Conservation (phyloP, 176 grass and related monocot species). For the Oryza coarctata region DNA sequence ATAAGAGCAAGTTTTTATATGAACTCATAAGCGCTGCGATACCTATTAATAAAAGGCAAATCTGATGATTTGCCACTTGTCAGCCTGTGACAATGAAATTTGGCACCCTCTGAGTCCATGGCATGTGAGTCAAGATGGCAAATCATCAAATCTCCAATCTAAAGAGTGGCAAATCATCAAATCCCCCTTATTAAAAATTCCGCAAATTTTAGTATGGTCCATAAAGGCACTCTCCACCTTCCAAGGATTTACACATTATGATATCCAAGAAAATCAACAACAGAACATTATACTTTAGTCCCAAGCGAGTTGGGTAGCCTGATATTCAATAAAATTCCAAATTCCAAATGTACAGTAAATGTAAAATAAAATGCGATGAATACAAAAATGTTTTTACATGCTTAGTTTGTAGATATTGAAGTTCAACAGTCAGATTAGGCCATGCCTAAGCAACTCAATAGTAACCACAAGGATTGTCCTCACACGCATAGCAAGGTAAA, state of each 20-base stretch:
- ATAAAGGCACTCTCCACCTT: neutral
- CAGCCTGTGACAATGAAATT: too few relatives aligned
- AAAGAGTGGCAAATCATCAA: too few relatives aligned
- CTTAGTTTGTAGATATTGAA: neutral
- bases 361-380: neutral
- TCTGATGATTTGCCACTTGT: too few relatives aligned
- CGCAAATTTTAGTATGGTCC: neutral
- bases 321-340: neutral
- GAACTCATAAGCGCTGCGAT: neutral
- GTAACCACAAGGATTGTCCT: neutral
- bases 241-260: neutral
- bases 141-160: too few relatives aligned
- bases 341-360: neutral
- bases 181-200: neutral
- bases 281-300: neutral
- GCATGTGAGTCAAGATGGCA: too few relatives aligned
- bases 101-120: too few relatives aligned
- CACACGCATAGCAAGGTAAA: neutral
- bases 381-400: neutral
- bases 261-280: neutral
- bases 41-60: neutral
- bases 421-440: neutral
- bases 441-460: neutral
- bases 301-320: neutral
- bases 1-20: neutral